phyloP scores from a whole-genome alignment of 2,329 filamentous ascomycete species.

The Diaporthe citri region DNA sequence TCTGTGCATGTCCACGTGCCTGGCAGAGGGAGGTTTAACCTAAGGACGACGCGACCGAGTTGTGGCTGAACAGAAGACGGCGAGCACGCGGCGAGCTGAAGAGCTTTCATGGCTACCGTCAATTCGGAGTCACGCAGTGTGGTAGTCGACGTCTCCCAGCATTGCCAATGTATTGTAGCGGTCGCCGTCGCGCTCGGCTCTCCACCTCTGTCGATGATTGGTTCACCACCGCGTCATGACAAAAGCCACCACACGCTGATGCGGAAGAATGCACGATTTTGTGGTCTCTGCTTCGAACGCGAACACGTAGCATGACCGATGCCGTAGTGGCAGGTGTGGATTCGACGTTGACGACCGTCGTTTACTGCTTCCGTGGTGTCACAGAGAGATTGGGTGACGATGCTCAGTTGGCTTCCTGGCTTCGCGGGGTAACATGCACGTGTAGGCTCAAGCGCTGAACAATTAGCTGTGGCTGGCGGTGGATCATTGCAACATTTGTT shows the following conservation, averaged over 20 bases:
- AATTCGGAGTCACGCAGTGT: background rate
- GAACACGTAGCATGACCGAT: slow-evolving; percentile 22
- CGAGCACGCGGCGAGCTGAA: background rate
- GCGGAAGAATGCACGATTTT: slow-evolving; percentile 20
- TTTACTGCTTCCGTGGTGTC: slow-evolving; percentile 8
- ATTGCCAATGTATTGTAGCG: slow-evolving; percentile 3
- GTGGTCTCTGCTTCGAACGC: background rate
- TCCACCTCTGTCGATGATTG: slow-evolving; percentile 14
- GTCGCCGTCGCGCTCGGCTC: slow-evolving; percentile 3
- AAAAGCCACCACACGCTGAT: slow-evolving; percentile 18
- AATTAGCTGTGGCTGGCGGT: slow-evolving; percentile 22
- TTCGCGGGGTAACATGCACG: slow-evolving; percentile 19
- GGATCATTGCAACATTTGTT: slow-evolving; percentile 29
- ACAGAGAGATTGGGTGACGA: slow-evolving; percentile 19
- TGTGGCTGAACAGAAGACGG: background rate
- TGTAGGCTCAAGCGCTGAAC: slow-evolving; percentile 23
- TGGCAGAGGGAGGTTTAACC: background rate
- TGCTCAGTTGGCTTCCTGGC: slow-evolving; percentile 11
- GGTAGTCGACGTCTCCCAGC: slow-evolving; percentile 34
- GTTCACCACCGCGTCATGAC: slow-evolving; percentile 16
- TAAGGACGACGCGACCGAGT: background rate
- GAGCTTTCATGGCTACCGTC: background rate
- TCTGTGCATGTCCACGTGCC: slow-evolving; percentile 28
- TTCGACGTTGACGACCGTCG: slow-evolving; percentile 12
- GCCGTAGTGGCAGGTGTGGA: slow-evolving; percentile 1